These are phyloP conservation scores for Hyaloscypha hepaticicola DNA, from an alignment of 495 filamentous ascomycete genomes.

Conservation along the genomic window DNA sequence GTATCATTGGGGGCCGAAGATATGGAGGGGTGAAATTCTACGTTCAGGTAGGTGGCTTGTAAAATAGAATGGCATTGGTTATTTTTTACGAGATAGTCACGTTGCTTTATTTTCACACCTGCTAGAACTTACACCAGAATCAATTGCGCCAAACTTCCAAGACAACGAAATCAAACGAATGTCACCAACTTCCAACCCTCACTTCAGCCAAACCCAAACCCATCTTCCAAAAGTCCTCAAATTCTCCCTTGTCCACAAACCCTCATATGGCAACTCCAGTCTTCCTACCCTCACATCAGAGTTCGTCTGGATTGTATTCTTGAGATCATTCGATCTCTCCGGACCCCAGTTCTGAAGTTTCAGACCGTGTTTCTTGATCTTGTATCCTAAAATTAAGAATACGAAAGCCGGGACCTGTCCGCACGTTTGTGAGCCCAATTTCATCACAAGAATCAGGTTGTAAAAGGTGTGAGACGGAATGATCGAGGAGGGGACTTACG, in stretches of 20 bases:
- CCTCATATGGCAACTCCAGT: constrained; percentile 36
- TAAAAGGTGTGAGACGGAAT: not conserved
- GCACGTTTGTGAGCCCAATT: too few species aligned
- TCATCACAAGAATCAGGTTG: not conserved
- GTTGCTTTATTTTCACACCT: too few species aligned
- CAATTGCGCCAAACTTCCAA: too few species aligned
- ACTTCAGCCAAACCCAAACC: constrained; percentile 42
- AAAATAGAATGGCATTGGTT: too few species aligned
- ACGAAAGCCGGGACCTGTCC: constrained; percentile 39
- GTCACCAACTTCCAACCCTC: too few species aligned
- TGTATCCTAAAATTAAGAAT: constrained; percentile 36
- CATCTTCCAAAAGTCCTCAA: constrained; percentile 31
- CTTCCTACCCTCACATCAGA: constrained; percentile 35
- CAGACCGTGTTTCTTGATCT: constrained; percentile 37
- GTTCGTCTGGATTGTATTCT: constrained; percentile 35
- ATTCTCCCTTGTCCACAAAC: constrained; percentile 32
- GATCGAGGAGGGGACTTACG: constrained; percentile 33
- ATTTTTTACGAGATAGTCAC: too few species aligned
- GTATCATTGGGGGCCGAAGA: too few species aligned
- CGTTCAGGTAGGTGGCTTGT: too few species aligned
- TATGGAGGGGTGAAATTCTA: too few species aligned
- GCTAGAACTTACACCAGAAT: too few species aligned
- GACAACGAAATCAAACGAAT: too few species aligned
- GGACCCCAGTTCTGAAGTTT: constrained; percentile 34
- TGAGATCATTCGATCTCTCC: constrained; percentile 38